Conservation (phyloP, 192 early-diverging fungal species). For the Podila epigama region DNA sequence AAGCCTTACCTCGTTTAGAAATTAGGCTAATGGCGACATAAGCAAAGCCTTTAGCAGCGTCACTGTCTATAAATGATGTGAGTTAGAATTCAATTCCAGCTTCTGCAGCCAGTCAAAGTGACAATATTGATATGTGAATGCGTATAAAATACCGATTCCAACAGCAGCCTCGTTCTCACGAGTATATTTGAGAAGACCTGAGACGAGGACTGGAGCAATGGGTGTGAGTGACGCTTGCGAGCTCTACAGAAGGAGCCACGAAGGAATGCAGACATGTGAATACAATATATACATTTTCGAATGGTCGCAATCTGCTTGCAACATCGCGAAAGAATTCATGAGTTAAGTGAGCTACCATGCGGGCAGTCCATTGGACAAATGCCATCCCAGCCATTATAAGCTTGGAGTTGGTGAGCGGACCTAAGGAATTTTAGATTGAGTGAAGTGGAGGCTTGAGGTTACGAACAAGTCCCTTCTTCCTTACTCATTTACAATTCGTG, state of each 20-base stretch:
- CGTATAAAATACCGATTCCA: slow-evolving; percentile 32
- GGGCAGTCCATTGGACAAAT: slow-evolving; percentile 90
- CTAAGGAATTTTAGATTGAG: too few relatives aligned
- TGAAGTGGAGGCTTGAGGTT: too few relatives aligned
- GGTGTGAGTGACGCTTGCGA: slow-evolving; percentile 61
- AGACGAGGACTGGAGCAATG: slow-evolving; percentile 71
- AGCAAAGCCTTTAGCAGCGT: slow-evolving; percentile 80
- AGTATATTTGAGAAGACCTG: slow-evolving; percentile 76
- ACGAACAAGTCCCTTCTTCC: too few relatives aligned
- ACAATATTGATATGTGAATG: neutral
- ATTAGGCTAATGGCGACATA: slow-evolving; percentile 86
- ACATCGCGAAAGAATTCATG: neutral
- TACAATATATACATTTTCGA: too few relatives aligned
- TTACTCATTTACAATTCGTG: neutral
- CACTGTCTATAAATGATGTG: slow-evolving; percentile 52
- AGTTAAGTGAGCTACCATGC: slow-evolving; percentile 68
- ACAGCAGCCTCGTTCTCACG: slow-evolving; percentile 28
- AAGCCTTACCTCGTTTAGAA: slow-evolving; percentile 66
- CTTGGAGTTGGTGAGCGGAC: slow-evolving; percentile 70
- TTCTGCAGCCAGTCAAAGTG: neutral
- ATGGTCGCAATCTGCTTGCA: too few relatives aligned
- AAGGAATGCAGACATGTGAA: neutral
- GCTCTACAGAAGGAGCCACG: slow-evolving; percentile 17
- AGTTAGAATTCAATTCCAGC: neutral
- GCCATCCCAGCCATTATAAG: slow-evolving; percentile 77